Evolutionary conservation across 73 alveolate genomes (phyloP).

Genomic region (Effrenium voratum): DNA sequence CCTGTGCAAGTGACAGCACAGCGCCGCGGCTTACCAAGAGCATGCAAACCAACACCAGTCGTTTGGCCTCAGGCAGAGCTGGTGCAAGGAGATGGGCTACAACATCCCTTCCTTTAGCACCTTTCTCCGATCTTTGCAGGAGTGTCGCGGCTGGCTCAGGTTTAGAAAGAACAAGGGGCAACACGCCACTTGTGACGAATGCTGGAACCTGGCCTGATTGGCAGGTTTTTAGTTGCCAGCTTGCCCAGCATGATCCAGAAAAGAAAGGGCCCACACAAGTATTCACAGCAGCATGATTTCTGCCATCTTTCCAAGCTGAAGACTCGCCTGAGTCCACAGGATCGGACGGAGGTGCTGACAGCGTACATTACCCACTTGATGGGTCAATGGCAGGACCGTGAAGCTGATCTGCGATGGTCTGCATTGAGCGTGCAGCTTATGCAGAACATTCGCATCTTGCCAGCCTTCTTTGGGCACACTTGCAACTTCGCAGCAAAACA

Average conservation of each 20-base stretch:
- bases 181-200: neutral
- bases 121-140: neutral
- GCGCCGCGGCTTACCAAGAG: too few relatives aligned
- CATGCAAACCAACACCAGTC: too few relatives aligned
- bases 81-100: neutral
- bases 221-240: neutral
- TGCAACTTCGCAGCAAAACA: neutral
- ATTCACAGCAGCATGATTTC: neutral
- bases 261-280: neutral
- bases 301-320: neutral
- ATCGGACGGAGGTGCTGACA: neutral
- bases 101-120: neutral
- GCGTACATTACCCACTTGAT: neutral
- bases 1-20: too few relatives aligned
- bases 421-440: neutral
- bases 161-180: neutral
- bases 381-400: conserved; percentile 47
- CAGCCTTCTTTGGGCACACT: neutral
- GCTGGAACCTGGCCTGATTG: neutral
- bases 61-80: too few relatives aligned
- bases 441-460: neutral
- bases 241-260: neutral
- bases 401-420: conserved; percentile 46
- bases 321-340: neutral
- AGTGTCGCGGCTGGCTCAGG: neutral